Evolutionary conservation across 495 filamentous ascomycete species (phyloP).

Genomic region (Penicillium coprophilum): DNA sequence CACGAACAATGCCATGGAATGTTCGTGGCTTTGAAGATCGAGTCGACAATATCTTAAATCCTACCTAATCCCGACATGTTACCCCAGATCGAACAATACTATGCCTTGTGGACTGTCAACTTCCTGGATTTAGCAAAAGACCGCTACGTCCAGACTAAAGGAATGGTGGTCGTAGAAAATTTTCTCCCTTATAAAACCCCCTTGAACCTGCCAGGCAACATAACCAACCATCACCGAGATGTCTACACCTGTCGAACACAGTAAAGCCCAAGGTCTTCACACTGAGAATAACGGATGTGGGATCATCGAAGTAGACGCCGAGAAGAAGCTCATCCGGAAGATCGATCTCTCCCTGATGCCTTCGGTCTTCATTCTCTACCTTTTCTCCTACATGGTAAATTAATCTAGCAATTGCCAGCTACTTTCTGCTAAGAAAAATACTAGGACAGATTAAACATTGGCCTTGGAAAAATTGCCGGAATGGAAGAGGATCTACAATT

Average conservation of each 20-base stretch:
- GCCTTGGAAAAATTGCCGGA: conserved; percentile 48
- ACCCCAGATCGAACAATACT: not conserved
- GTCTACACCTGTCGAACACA: not conserved
- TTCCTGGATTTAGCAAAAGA: not conserved
- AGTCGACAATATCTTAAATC: not conserved
- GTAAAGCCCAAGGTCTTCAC: not conserved
- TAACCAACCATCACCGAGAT: not conserved
- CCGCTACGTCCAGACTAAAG: not conserved
- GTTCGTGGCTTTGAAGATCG: not conserved
- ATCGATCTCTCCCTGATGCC: conserved; percentile 51
- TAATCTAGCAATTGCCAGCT: not conserved
- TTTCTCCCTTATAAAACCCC: not conserved
- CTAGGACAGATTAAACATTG: conserved; percentile 26
- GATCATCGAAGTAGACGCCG: not conserved
- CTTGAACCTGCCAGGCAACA: not conserved
- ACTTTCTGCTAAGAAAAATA: not conserved
- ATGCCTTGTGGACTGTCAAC: not conserved
- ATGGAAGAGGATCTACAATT: conserved; percentile 43
- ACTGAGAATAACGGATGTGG: not conserved
- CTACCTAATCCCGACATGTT: not conserved
- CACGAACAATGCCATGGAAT: not conserved
- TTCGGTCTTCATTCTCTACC: conserved; percentile 50
- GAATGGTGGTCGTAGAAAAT: not conserved
- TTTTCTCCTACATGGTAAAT: conserved; percentile 44
- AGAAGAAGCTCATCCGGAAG: conserved; percentile 41